Conservation (phyloP, 768 basidiomycete genomes). For the Termitomyces sp. region DNA sequence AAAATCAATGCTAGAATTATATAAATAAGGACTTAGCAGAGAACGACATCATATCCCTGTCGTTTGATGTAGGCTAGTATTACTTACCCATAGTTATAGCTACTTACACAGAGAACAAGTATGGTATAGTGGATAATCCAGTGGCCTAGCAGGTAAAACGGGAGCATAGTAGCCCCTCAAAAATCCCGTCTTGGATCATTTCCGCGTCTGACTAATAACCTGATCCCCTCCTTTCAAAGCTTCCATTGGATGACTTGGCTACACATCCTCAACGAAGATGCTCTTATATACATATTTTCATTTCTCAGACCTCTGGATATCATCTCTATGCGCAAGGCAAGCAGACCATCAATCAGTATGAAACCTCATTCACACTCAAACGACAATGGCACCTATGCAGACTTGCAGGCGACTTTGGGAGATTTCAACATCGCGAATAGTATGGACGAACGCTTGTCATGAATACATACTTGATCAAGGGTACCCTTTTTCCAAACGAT, state of each 20-base stretch:
- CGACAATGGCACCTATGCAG: conserved; percentile 26
- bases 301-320: conserved; percentile 37
- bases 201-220: neutral
- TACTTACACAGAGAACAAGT: neutral
- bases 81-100: no score
- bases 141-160: no score
- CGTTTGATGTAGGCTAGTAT: neutral
- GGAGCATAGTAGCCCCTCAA: no score
- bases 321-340: conserved; percentile 39
- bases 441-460: conserved; percentile 54
- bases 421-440: conserved; percentile 45
- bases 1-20: neutral
- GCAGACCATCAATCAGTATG: conserved; percentile 8
- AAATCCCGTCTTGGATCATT: neutral
- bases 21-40: neutral
- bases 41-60: neutral
- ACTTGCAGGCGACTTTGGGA: conserved; percentile 45
- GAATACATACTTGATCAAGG: conserved; percentile 40
- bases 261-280: conserved; percentile 24
- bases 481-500: conserved; percentile 46
- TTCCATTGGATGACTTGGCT: conserved; percentile 3
- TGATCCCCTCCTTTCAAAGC: neutral
- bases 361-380: neutral
- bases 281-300: conserved; percentile 28
- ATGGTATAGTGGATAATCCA: no score